Conservation (phyloP, 768 basidiomycete species). For the Xerocomellus chrysenteron region DNA sequence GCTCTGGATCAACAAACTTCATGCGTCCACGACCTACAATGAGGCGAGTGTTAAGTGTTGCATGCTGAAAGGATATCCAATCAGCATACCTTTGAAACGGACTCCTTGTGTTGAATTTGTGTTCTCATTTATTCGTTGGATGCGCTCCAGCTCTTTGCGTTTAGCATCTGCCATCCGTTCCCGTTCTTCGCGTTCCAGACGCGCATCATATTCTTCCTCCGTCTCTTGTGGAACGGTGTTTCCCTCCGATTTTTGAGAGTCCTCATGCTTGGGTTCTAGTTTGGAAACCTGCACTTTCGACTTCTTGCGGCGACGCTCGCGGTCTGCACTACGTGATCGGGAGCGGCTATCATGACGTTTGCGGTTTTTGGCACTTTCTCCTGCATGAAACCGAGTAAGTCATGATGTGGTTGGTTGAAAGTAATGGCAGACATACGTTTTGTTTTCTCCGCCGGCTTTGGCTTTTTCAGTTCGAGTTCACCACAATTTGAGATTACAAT, state of each 20-base stretch:
- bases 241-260: not conserved
- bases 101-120: slow-evolving; percentile 43
- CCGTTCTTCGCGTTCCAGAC: slow-evolving; percentile 65
- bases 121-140: slow-evolving; percentile 41
- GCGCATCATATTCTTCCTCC: slow-evolving; percentile 70
- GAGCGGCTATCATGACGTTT: slow-evolving; percentile 26
- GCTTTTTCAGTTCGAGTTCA: slow-evolving; percentile 70
- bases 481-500: slow-evolving; percentile 77
- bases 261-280: slow-evolving; percentile 10
- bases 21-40: slow-evolving; percentile 58
- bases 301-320: slow-evolving; percentile 29
- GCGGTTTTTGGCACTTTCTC: slow-evolving; percentile 7
- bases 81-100: slow-evolving; percentile 58
- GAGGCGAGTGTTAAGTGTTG: not conserved
- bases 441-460: slow-evolving; percentile 6
- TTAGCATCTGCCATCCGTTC: slow-evolving; percentile 51
- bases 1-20: slow-evolving; percentile 65
- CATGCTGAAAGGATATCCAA: not conserved
- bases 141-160: slow-evolving; percentile 47
- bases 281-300: slow-evolving; percentile 17
- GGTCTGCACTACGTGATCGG: slow-evolving; percentile 30
- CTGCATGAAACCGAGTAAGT: not conserved
- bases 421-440: slow-evolving; percentile 12
- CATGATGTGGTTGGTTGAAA: not conserved
- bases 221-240: slow-evolving; percentile 45